A percentile compares a stretch with the other conserved stretches of the same genome.
phyloP scores from a whole-genome alignment of 352 stramenopile species.

The Sclerospora graminicola region DNA sequence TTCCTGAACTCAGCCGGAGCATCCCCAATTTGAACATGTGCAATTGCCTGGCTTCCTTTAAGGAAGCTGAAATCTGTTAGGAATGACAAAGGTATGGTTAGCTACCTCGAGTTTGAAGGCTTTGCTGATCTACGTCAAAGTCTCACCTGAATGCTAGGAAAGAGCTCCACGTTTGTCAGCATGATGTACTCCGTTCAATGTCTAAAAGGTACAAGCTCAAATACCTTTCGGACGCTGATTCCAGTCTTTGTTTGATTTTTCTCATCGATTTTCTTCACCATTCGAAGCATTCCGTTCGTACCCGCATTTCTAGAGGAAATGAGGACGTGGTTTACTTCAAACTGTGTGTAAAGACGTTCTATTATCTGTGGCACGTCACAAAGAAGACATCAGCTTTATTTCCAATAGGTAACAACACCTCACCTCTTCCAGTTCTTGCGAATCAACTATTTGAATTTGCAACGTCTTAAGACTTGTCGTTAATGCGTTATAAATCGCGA shows the following conservation, averaged over 20 bases:
- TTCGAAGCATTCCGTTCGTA: conserved; percentile 44
- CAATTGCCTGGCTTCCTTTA: conserved; percentile 63
- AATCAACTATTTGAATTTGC: conserved; percentile 31
- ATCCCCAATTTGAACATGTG: conserved; percentile 46
- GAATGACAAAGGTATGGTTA: neutral
- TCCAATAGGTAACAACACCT: neutral
- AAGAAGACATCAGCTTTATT: neutral
- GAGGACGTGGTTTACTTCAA: conserved; percentile 55
- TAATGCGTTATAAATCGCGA: conserved; percentile 65
- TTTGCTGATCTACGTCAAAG: neutral
- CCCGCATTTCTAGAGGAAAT: conserved; percentile 62
- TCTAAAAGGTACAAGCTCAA: neutral
- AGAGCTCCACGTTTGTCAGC: conserved; percentile 5
- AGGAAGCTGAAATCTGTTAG: conserved; percentile 64
- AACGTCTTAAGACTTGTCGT: conserved; percentile 58
- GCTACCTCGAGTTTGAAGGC: neutral
- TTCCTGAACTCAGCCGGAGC: conserved; percentile 16
- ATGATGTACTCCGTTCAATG: neutral
- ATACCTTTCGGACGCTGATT: conserved; percentile 60
- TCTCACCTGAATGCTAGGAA: conserved; percentile 31
- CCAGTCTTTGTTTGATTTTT: conserved; percentile 33
- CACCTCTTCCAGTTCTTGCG: conserved; percentile 42
- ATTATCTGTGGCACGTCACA: conserved; percentile 21
- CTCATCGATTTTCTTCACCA: conserved; percentile 51
- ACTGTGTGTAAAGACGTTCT: conserved; percentile 59